Conservation (phyloP, 2,329 filamentous ascomycete species). For the Aspergillus tanneri region DNA sequence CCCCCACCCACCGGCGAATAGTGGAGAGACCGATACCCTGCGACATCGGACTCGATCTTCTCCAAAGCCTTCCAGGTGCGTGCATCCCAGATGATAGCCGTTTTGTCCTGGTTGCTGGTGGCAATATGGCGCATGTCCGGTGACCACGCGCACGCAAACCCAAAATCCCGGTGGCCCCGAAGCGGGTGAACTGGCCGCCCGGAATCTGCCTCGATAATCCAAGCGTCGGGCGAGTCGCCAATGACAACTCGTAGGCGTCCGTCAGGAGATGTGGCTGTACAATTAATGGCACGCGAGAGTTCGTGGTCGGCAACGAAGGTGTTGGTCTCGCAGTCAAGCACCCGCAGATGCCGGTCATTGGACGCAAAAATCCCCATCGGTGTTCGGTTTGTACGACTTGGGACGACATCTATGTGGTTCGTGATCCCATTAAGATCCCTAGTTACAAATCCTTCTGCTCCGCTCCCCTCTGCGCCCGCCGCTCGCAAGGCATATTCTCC, state of each 20-base stretch:
- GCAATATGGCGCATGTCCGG: conserved; percentile 49
- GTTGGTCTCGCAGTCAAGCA: conserved; percentile 54
- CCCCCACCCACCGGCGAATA: conserved; percentile 48
- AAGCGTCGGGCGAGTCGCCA: conserved; percentile 45
- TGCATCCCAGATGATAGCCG: conserved; percentile 48
- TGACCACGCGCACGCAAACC: conserved; percentile 49
- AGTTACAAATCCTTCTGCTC: conserved; percentile 50
- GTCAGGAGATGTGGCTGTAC: conserved; percentile 46
- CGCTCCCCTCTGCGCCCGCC: conserved; percentile 32
- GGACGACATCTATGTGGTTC: conserved; percentile 58
- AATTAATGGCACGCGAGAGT: conserved; percentile 44
- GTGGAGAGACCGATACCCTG: conserved; percentile 45
- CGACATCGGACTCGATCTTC: conserved; percentile 46
- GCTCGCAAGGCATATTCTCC: conserved; percentile 57
- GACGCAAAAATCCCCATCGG: conserved; percentile 57
- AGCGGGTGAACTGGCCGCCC: conserved; percentile 41
- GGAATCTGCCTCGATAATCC: conserved; percentile 45
- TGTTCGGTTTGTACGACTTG: conserved; percentile 47
- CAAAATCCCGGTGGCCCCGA: conserved; percentile 44
- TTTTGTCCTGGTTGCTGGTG: conserved; percentile 49
- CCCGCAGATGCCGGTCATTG: conserved; percentile 56
- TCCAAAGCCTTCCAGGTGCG: conserved; percentile 43
- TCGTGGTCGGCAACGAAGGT: conserved; percentile 39
- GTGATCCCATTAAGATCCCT: conserved; percentile 53
- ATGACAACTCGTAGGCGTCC: conserved; percentile 46